Percentiles rank a stretch among this genome's conserved stretches.
Conservation (phyloP, 2,329 filamentous ascomycete species). For the Clonostachys rhizophaga region DNA sequence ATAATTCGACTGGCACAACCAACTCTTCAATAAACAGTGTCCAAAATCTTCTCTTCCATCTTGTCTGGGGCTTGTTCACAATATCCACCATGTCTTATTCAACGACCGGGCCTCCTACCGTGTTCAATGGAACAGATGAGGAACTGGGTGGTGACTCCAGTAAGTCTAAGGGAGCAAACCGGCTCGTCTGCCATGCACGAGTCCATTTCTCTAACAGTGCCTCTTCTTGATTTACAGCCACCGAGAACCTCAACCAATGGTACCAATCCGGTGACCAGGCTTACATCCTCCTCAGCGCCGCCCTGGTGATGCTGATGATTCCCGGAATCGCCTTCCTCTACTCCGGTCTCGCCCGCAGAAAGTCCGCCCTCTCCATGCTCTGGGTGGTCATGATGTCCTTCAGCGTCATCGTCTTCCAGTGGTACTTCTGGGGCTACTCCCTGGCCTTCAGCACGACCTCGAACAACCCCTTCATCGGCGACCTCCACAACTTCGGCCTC, state of each 20-base stretch:
- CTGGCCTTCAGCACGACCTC: slow-evolving; percentile 81
- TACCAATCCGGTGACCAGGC: slow-evolving; percentile 88
- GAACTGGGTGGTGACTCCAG: slow-evolving; percentile 72
- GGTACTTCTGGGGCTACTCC: slow-evolving; percentile 99
- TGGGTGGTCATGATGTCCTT: slow-evolving; percentile 96
- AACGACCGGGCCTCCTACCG: slow-evolving; percentile 51
- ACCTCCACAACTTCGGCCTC: slow-evolving; percentile 85
- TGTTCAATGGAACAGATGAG: slow-evolving; percentile 60
- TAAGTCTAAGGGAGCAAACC: slow-evolving; percentile 36
- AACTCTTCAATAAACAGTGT: no score
- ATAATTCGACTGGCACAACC: no score
- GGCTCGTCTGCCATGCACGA: slow-evolving; percentile 55
- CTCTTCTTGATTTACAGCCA: slow-evolving; percentile 42
- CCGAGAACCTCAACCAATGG: slow-evolving; percentile 93
- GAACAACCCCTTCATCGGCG: slow-evolving; percentile 86
- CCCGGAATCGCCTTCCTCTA: slow-evolving; percentile 97
- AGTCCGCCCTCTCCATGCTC: slow-evolving; percentile 94
- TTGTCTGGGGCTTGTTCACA: no score
- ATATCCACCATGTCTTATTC: slow-evolving; percentile 50
- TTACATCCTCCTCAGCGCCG: slow-evolving; percentile 84
- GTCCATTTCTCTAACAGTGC: slow-evolving; percentile 19
- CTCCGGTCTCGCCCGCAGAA: slow-evolving; percentile 93
- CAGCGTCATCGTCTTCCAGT: slow-evolving; percentile 91
- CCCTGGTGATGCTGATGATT: slow-evolving; percentile 95
- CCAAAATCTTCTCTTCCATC: no score